phyloP scores from a whole-genome alignment of 768 basidiomycete species.

The Gloeophyllum trabeum region DNA sequence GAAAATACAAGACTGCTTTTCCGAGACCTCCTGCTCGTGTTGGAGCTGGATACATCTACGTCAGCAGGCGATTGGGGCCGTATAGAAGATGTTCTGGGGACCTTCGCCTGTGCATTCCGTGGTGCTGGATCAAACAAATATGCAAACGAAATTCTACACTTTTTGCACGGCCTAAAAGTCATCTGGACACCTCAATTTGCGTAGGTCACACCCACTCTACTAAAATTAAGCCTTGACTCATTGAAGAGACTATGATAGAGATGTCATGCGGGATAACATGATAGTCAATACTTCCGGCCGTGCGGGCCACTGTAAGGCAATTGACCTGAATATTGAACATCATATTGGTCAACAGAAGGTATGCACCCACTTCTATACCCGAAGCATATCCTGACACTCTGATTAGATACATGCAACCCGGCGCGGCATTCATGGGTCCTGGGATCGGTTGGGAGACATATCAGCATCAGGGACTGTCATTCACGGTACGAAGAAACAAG shows the following conservation, averaged over 20 bases:
- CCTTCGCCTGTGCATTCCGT: constrained; percentile 9
- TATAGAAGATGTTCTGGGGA: constrained; percentile 16
- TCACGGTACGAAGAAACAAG: no score
- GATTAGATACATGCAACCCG: not conserved
- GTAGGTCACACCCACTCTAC: constrained; percentile 8
- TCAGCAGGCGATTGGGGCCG: constrained; percentile 20
- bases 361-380: not conserved
- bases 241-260: constrained; percentile 11
- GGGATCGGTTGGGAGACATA: not conserved
- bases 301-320: constrained; percentile 10
- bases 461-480: no score
- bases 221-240: not conserved
- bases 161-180: constrained; percentile 9
- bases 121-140: constrained; percentile 6
- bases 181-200: constrained; percentile 23
- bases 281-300: constrained; percentile 20
- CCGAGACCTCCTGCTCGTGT: constrained; percentile 19
- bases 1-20: constrained; percentile 17
- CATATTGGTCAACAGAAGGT: constrained; percentile 14
- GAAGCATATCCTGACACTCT: not conserved
- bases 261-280: constrained; percentile 26
- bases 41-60: constrained; percentile 17
- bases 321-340: constrained; percentile 21
- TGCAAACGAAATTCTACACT: constrained; percentile 1
- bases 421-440: not conserved